These are phyloP conservation scores for Sporothrix schenckii DNA, from an alignment of 2,329 filamentous ascomycete species.

Conservation along the genomic window DNA sequence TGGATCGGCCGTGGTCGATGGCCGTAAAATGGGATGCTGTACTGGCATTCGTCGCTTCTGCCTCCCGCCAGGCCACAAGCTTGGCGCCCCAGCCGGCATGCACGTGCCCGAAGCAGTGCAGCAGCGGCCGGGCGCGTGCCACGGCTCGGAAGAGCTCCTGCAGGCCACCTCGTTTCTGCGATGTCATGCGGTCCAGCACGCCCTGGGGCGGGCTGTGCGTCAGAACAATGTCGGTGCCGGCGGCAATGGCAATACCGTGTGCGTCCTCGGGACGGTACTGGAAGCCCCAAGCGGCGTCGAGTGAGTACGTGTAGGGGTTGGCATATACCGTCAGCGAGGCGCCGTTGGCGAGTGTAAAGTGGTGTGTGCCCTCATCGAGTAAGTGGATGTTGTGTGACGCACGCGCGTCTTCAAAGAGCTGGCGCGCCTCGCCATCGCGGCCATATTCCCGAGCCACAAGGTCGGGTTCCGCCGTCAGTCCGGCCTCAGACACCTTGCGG, in stretches of 20 bases:
- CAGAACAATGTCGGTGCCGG: conserved; percentile 52
- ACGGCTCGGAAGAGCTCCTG: conserved; percentile 52
- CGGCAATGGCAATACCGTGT: conserved; percentile 47
- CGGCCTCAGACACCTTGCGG: conserved; percentile 33
- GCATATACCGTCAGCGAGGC: conserved; percentile 55
- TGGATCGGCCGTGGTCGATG: conserved; percentile 52
- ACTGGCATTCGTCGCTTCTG: conserved; percentile 21
- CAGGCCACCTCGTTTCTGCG: conserved; percentile 48
- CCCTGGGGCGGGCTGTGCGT: conserved; percentile 60
- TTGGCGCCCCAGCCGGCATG: conserved; percentile 63
- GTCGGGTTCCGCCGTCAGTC: conserved; percentile 33
- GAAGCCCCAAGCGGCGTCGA: conserved; percentile 51
- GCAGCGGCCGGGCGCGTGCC: conserved; percentile 46
- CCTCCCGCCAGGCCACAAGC: conserved; percentile 54
- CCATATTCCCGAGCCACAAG: conserved; percentile 46
- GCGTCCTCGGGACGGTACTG: conserved; percentile 48
- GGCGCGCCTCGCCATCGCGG: conserved; percentile 43
- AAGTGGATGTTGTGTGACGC: conserved; percentile 48
- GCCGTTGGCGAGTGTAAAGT: conserved; percentile 54
- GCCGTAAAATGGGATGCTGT: conserved; percentile 51
- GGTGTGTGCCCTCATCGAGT: conserved; percentile 55
- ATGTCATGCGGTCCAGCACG: conserved; percentile 51
- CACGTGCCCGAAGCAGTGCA: conserved; percentile 64
- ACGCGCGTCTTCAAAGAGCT: conserved; percentile 47
- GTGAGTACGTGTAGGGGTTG: conserved; percentile 56